A percentile compares a stretch with the other conserved stretches of the same genome.
These are phyloP conservation scores for Lonicera japonica DNA, from an alignment of 129 eudicot genomes.

Conservation along the genomic window DNA sequence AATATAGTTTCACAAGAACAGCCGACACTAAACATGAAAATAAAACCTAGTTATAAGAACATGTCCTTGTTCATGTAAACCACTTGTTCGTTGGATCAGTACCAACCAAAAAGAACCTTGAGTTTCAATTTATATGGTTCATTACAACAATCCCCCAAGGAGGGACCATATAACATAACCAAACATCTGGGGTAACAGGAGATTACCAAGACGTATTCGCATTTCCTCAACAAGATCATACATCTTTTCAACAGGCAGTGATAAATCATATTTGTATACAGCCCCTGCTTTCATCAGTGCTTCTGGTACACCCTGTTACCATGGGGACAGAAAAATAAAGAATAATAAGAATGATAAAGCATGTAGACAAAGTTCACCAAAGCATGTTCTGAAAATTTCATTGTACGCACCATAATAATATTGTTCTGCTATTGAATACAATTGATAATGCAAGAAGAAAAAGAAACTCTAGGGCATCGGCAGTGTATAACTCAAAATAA, in stretches of 20 bases:
- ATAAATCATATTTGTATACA: conserved; percentile 88
- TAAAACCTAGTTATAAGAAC: too few species aligned
- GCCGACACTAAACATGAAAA: too few species aligned
- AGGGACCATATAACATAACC: neutral
- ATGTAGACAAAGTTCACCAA: too few species aligned
- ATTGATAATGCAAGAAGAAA: too few species aligned
- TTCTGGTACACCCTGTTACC: conserved; percentile 80
- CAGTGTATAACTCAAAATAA: too few species aligned
- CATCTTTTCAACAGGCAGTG: conserved; percentile 78
- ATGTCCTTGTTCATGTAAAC: neutral
- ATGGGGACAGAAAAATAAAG: neutral
- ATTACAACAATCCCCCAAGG: neutral
- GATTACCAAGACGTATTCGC: conserved; percentile 75
- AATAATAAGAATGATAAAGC: too few species aligned
- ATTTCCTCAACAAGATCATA: conserved; percentile 89
- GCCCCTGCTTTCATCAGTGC: conserved; percentile 96
- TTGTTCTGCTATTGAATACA: too few species aligned
- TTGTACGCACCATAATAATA: too few species aligned
- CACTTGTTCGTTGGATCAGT: neutral
- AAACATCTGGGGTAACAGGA: neutral
- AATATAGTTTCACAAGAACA: neutral
- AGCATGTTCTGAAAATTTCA: too few species aligned
- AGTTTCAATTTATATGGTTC: neutral
- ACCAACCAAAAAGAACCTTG: neutral
- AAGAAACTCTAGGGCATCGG: too few species aligned